Evolutionary conservation across 2,329 filamentous ascomycete species (phyloP), one percentile per base, ranked within the genome.

Genomic region (Aspergillus pseudotamarii): DNA sequence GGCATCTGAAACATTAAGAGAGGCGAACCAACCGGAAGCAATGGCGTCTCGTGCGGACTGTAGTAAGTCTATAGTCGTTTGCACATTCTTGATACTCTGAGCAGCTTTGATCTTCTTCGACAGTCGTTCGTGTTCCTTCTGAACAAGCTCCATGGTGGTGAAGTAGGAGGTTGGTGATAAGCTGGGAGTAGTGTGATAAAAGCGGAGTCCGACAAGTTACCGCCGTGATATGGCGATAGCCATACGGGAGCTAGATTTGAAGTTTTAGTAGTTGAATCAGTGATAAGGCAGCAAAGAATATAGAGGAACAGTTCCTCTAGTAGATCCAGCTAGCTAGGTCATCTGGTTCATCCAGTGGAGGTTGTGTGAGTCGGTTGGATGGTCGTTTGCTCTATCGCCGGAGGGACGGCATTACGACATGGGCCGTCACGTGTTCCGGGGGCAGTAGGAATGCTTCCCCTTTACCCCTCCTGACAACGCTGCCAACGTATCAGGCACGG

Each of bases 61-160:
- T 32, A 99, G 87, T 62, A 92, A 79, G 66, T 93, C 87, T 69
- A 99, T 93, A 45, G 94, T 90, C 64, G 87, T 86, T 75, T 98
- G 93, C 21, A 96, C 91, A 84, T 96, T 89, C 38, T 88, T 81
- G 62, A 96, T 88, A 45, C 89, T 89, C 61, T 90, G 86, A 4
- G 86, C 86, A 51, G 94, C 85, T 73, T 89, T 90, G 36, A 89
- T 87, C 66, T 86, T 88, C 74, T 86, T 88, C 71, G 87, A 86
- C 64, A 96, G 87, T 71, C 88, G 87, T 68, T 88, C 85, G 69
- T 95, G 86, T 75, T 96, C 92, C 71, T 88, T 88, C 76, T 91
- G 86, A 68, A 97, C 82, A 62, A 82, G 78, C 69, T 89, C 87
- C 87, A 89, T 89, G 58, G 66, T 70, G 70, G 63, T 53, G 58